Evolutionary conservation across 306 rosid genomes (phyloP), one percentile per base, ranked within the genome.

Genomic region (Lotus japonicus): DNA sequence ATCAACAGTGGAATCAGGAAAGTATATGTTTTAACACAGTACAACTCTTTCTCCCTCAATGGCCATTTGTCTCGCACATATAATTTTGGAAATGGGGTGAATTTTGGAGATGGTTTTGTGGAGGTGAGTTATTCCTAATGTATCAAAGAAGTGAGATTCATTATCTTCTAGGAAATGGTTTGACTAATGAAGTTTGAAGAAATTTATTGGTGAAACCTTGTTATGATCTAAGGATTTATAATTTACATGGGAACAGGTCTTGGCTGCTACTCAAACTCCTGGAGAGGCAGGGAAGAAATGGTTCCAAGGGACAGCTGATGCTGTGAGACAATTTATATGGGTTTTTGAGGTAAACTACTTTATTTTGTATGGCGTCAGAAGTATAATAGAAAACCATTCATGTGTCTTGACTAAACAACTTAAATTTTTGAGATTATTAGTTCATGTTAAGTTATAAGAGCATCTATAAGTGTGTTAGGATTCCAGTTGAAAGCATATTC

Each of bases 291-390:
- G 97, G 70, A 89, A 73, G 42, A 82, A 50, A 74, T 92, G 97
- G 97, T 89, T 85, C 70, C 95, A 89, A 68, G 96, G 97, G 58
- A 89, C 97, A 38, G 96, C 97, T 19, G 97, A 92, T 81, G 97
- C 95, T 42, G 97, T 92, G 58, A 89, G 97, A 74, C 83, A 81
- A 71, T 92, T 92, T 56, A 61, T 52, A 46, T 92, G 97, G 97
- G 91, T 87, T 50, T 92, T 92, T 73, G 96, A 87, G 88, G 96
- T 87, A 52, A 26, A 46, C 76, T 62, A 56, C 41, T 19, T 66
- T 9, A 56, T 44, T 19, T 66, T 9, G 28, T 26, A 53, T 68
- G 56, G n/a, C n/a, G n/a, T n/a, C n/a, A n/a, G n/a, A n/a, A n/a
- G n/a, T n/a, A n/a, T n/a, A n/a, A n/a, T n/a, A n/a, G n/a, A n/a